Base-by-base conservation (phyloP, 495 filamentous ascomycete species). In the Cairneyella variabilis region DNA sequence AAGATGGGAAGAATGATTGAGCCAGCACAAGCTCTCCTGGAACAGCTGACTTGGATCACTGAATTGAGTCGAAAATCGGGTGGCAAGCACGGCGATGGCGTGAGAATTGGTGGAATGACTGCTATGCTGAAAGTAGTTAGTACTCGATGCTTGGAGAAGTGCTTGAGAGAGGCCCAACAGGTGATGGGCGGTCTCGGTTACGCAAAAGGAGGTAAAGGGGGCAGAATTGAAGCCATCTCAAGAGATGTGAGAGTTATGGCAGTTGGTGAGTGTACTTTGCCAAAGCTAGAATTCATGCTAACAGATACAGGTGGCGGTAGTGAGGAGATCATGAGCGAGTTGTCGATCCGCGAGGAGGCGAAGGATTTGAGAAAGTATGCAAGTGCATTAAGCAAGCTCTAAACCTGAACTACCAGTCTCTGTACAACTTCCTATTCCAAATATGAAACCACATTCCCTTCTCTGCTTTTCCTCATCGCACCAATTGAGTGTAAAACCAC, bases 1-100 rank as follows among this genome's bases (percentile, higher is more conserved):
- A 72, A 71, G 37, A 74, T 76, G 55, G 75, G 72, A 2, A 55
- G 73, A 20, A 70, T 72, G 65, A 75, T 78, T 42, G 75, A 78
- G 51, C 71, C 72, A 3, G 70, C 72, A 1, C 72, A 72, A 30
- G 71, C 75, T 2, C 76, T 73, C 43, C 64, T 78, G 64, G 75
- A 78, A 20, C 74, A 76, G 41, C 62, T 76, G 14, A 60, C 56
- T 27, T 65, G 59, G 55, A 25, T 62, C 48, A 61, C 62, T 51
- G 54, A 62, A 30, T 12, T 48, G 5, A 51, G 66, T 71, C 10
- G 68, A 68, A 60, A 69, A 69, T 49, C 56, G 65, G 38, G 74
- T 62, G 40, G 46, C 38, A 60, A 69, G 28, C 63, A 57, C 21
- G 61, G 63, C 0, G 66, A 71, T 49, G 63, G 66, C 39, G 70